phyloP scores from a whole-genome alignment of 106 monocot species.

The Platanthera zijinensis region DNA sequence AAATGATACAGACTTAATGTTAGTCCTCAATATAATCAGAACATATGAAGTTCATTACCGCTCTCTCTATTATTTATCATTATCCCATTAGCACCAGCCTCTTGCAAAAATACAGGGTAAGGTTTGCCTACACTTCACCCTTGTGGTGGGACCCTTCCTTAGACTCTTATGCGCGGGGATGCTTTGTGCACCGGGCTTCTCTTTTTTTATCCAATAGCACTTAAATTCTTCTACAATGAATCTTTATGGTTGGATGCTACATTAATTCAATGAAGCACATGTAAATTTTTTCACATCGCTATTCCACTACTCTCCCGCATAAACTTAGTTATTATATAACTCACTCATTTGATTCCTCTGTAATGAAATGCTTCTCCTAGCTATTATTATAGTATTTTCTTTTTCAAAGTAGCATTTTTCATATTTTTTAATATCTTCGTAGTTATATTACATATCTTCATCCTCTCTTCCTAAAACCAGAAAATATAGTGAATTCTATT shows the following conservation, averaged over 20 bases:
- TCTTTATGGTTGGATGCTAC: background rate
- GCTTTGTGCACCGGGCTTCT: too few relatives aligned
- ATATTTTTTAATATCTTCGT: background rate
- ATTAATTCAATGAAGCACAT: background rate
- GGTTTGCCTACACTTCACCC: too few relatives aligned
- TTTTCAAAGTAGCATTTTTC: background rate
- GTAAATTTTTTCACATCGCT: background rate
- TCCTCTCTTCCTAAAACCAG: background rate
- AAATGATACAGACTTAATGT: background rate
- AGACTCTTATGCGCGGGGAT: too few relatives aligned
- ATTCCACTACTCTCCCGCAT: background rate
- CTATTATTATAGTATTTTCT: background rate
- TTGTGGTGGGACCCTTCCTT: too few relatives aligned
- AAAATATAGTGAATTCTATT: background rate
- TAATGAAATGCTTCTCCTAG: background rate
- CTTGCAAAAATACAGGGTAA: too few relatives aligned
- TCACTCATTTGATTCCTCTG: background rate
- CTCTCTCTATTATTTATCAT: too few relatives aligned
- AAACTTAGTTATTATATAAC: background rate
- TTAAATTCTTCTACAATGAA: background rate
- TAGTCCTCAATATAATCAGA: background rate
- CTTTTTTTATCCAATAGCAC: background rate
- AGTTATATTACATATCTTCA: background rate
- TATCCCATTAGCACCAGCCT: too few relatives aligned
- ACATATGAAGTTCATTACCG: background rate